phyloP scores from a whole-genome alignment of 768 basidiomycete species.

The Hypholoma fasciculare region DNA sequence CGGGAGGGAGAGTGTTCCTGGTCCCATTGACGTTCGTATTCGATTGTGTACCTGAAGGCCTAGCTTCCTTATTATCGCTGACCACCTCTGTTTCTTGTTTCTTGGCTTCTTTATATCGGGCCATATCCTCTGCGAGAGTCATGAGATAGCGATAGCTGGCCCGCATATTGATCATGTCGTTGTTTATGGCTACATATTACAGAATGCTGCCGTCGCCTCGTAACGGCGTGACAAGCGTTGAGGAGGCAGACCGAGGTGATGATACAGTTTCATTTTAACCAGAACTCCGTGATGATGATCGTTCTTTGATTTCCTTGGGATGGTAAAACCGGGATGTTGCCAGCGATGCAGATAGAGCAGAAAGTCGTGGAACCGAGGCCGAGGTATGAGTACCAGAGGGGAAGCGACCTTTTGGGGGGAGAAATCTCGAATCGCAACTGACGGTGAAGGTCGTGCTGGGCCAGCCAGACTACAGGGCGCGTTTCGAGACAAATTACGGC shows the following conservation, averaged over 20 bases:
- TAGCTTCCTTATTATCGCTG: slow-evolving; percentile 18
- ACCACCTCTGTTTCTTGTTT: slow-evolving; percentile 10
- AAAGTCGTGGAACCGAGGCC: slow-evolving; percentile 42
- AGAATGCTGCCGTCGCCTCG: slow-evolving; percentile 37
- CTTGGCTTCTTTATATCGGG: slow-evolving; percentile 26
- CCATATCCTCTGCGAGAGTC: slow-evolving; percentile 44
- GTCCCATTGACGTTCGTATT: no score
- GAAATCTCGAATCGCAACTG: slow-evolving; percentile 54
- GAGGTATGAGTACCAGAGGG: slow-evolving; percentile 36
- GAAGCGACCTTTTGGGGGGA: slow-evolving; percentile 44
- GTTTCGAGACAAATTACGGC: slow-evolving; percentile 18
- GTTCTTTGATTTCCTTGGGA: slow-evolving; percentile 34
- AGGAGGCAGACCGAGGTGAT: slow-evolving; percentile 32
- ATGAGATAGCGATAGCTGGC: slow-evolving; percentile 46
- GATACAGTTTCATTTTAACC: slow-evolving; percentile 21
- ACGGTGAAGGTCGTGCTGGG: slow-evolving; percentile 20
- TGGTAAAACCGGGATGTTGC: slow-evolving; percentile 59
- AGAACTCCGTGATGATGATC: slow-evolving; percentile 13
- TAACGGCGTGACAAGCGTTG: slow-evolving; percentile 30
- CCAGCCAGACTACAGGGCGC: slow-evolving; percentile 16
- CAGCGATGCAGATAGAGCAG: slow-evolving; percentile 70
- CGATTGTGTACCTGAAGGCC: slow-evolving; percentile 19
- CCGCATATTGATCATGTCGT: slow-evolving; percentile 43
- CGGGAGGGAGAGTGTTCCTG: no score
- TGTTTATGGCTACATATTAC: slow-evolving; percentile 37